phyloP scores from a whole-genome alignment of 2,329 filamentous ascomycete species.

The Mycosphaerella sp. region DNA sequence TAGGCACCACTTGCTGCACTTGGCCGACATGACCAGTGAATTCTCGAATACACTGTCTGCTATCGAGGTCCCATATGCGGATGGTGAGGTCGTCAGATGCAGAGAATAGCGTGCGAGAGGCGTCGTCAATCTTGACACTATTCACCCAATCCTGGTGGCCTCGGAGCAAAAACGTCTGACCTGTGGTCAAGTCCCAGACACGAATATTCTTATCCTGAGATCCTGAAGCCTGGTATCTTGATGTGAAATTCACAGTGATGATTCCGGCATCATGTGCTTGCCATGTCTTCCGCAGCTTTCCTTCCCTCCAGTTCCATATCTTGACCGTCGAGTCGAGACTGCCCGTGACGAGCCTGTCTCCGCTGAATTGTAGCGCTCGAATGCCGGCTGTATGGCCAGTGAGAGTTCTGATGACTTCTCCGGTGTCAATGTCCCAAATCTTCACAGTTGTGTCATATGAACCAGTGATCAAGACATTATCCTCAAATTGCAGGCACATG shows the following conservation, averaged over 20 bases:
- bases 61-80: conserved; percentile 89
- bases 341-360: conserved; percentile 83
- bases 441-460: conserved; percentile 95
- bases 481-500: conserved; percentile 73
- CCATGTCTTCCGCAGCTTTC: conserved; percentile 75
- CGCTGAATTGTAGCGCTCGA: conserved; percentile 86
- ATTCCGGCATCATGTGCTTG: conserved; percentile 75
- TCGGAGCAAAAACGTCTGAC: conserved; percentile 69
- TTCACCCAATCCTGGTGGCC: conserved; percentile 96
- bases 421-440: conserved; percentile 90
- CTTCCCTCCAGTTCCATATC: conserved; percentile 96
- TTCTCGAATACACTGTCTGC: conserved; percentile 64
- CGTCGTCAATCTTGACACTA: conserved; percentile 77
- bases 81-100: conserved; percentile 90
- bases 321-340: conserved; percentile 82
- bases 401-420: conserved; percentile 78
- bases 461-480: conserved; percentile 84
- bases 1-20: conserved; percentile 81
- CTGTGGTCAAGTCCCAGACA: conserved; percentile 68
- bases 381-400: conserved; percentile 77
- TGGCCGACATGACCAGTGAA: conserved; percentile 92
- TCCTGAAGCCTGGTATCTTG: conserved; percentile 76
- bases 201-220: conserved; percentile 86
- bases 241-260: conserved; percentile 80
- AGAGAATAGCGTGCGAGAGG: conserved; percentile 71